phyloP scores from a whole-genome alignment of 1,284 basidiomycete species.

The Wallemia mellicola region DNA sequence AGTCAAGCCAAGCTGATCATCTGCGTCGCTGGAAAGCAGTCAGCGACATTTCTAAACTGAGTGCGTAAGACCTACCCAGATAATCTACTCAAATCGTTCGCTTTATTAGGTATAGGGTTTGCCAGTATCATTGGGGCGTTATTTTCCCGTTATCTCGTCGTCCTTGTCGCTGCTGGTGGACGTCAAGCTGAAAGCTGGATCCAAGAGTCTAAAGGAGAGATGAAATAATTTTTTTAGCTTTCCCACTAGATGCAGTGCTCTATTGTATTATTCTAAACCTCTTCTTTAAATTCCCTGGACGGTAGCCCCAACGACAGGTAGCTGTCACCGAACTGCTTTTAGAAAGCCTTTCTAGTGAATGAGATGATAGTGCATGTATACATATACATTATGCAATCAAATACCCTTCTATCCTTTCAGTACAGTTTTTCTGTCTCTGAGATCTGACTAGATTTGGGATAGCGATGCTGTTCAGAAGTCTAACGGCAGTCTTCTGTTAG shows the following conservation, averaged over 20 bases:
- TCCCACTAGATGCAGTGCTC: neutral
- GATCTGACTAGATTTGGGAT: too few species aligned
- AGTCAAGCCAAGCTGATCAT: neutral
- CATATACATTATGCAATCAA: neutral
- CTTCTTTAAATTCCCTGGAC: neutral
- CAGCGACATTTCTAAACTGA: too few species aligned
- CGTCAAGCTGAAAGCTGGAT: neutral
- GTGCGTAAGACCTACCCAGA: neutral
- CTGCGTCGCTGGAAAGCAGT: neutral
- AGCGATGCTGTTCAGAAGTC: too few species aligned
- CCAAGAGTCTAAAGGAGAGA: too few species aligned
- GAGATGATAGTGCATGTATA: neutral
- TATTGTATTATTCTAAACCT: neutral
- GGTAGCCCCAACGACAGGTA: too few species aligned
- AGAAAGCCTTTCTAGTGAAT: too few species aligned
- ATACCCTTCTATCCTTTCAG: neutral
- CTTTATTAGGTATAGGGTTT: neutral
- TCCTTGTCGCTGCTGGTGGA: neutral
- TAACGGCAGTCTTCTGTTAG: too few species aligned
- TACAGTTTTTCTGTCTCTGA: too few species aligned
- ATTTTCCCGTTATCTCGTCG: too few species aligned
- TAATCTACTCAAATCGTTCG: neutral
- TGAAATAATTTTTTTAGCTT: too few species aligned
- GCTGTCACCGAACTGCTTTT: too few species aligned
- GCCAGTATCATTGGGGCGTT: neutral